Percentiles rank a stretch among this genome's conserved stretches.
Evolutionary conservation across 805 yeast genomes (phyloP).

Genomic region (Wickerhamomyces alni): DNA sequence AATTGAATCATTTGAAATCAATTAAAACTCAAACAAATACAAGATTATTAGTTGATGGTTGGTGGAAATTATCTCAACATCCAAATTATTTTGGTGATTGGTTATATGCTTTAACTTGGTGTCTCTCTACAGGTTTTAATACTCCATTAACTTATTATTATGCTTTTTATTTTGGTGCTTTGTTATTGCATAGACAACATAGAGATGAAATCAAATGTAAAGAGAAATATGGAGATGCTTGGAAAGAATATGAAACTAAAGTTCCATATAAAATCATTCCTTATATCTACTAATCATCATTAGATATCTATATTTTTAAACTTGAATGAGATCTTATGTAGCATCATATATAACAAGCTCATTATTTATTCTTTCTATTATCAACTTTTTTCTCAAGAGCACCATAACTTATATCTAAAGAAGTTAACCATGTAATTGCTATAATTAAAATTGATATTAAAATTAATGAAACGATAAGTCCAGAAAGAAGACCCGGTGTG

Average conservation of each 20-base stretch:
- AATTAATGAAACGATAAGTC: conserved; percentile 57
- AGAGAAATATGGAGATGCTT: conserved; percentile 75
- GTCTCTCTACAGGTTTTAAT: conserved; percentile 78
- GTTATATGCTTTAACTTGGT: conserved; percentile 88
- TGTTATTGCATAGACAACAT: conserved; percentile 80
- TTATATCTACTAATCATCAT: conserved; percentile 63
- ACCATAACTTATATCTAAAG: conserved; percentile 71
- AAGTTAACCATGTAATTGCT: conserved; percentile 67
- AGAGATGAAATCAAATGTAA: conserved; percentile 92
- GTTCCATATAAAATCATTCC: conserved; percentile 94
- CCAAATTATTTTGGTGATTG: conserved; percentile 95
- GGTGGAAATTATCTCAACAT: conserved; percentile 95
- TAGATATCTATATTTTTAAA: too few relatives aligned
- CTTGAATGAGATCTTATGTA: too few relatives aligned
- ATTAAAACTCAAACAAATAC: conserved; percentile 75
- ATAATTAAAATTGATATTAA: conserved; percentile 49
- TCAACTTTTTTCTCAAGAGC: conserved; percentile 67
- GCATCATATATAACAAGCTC: too few relatives aligned
- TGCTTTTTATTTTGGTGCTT: conserved; percentile 71
- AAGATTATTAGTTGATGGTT: conserved; percentile 77
- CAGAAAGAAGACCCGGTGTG: conserved; percentile 77
- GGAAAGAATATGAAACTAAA: conserved; percentile 72
- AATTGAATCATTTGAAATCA: conserved; percentile 58
- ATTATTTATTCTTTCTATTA: conserved; percentile 33
- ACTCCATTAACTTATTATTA: conserved; percentile 87